A percentile compares a stretch with the other conserved stretches of the same genome.
Conservation (phyloP, 176 grass and related monocot species). For the Areca catechu region DNA sequence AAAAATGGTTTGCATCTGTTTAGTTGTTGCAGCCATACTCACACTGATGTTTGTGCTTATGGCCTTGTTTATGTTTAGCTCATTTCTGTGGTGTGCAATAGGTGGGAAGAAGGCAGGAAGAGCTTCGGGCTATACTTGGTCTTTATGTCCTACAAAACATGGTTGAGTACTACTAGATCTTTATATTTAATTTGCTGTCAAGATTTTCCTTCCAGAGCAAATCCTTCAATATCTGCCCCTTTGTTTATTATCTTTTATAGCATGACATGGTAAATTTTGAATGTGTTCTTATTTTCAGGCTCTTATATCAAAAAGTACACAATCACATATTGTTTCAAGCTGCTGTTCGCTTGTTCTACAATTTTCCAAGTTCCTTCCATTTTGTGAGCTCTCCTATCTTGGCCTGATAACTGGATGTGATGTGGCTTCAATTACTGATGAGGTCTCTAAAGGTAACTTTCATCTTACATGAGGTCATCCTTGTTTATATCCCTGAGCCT, state of each 20-base stretch:
- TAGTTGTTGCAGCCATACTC: too few species aligned
- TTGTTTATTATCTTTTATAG: too few species aligned
- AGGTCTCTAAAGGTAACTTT: constrained; percentile 57
- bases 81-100: constrained; percentile 22
- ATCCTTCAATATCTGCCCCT: background rate
- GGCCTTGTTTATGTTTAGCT: constrained; percentile 22
- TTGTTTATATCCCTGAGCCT: background rate
- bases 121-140: constrained; percentile 64
- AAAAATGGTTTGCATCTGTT: constrained; percentile 52
- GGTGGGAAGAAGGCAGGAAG: constrained; percentile 40
- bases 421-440: constrained; percentile 36
- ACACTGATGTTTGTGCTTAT: background rate
- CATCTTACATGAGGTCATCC: constrained; percentile 14
- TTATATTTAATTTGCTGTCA: background rate
- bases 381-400: constrained; percentile 59
- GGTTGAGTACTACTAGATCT: constrained; percentile 44
- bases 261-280: too few species aligned
- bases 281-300: constrained; percentile 39
- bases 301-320: constrained; percentile 46
- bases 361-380: constrained; percentile 41
- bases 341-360: constrained; percentile 55
- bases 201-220: background rate
- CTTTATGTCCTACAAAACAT: constrained; percentile 78
- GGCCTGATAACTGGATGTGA: constrained; percentile 65
- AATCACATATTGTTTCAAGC: constrained; percentile 29